Evolutionary conservation across 441 rosid genomes (phyloP).

Genomic region (Adansonia gregorii): DNA sequence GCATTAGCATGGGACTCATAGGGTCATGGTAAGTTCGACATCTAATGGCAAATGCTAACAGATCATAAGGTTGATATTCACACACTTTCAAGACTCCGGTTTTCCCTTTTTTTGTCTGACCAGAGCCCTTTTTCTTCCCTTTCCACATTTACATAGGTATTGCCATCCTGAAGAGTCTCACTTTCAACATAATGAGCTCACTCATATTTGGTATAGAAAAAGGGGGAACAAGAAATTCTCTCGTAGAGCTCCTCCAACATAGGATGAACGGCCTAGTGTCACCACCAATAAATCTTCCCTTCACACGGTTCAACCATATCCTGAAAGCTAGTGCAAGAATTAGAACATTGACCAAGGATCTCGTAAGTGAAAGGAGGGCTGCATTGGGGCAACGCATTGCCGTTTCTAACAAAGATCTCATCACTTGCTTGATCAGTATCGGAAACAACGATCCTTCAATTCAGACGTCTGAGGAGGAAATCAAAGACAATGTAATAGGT

Average conservation of each 20-base stretch:
- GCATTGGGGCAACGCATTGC: conserved; percentile 31
- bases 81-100: too few relatives aligned
- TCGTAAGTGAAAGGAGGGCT: conserved; percentile 38
- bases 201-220: conserved; percentile 45
- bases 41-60: too few relatives aligned
- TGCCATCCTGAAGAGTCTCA: conserved; percentile 35
- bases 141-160: conserved; percentile 22
- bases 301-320: conserved; percentile 46
- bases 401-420: conserved; percentile 37
- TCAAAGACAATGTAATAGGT: conserved; percentile 44
- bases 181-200: conserved; percentile 55
- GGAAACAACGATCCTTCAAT: conserved; percentile 5
- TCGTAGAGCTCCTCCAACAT: conserved; percentile 31
- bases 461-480: conserved; percentile 41
- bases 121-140: too few relatives aligned
- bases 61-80: too few relatives aligned
- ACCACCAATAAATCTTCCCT: conserved; percentile 48
- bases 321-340: conserved; percentile 38
- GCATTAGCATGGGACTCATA: conserved; percentile 42
- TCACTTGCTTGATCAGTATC: conserved; percentile 39
- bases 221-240: conserved; percentile 37
- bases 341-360: conserved; percentile 34
- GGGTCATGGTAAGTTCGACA: conserved; percentile 33
- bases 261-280: conserved; percentile 54
- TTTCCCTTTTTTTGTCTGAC: too few relatives aligned